Evolutionary conservation across 768 basidiomycete genomes (phyloP), one percentile per base, ranked within the genome.

Genomic region (Tulasnella sp.): DNA sequence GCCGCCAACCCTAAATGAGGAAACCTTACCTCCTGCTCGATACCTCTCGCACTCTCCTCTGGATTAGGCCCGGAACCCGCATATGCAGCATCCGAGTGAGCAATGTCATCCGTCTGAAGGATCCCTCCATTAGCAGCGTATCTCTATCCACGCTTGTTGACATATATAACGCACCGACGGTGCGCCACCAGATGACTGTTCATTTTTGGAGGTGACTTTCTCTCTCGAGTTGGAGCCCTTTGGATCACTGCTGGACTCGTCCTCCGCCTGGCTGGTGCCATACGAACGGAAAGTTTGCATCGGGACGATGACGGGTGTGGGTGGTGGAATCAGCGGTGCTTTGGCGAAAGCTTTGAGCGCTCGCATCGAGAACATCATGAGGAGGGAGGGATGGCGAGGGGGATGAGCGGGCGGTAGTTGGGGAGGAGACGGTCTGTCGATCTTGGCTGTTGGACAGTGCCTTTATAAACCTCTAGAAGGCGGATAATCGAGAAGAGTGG

Each of bases 261-360:
- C 62, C 27, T 68, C 36, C 0, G 39, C 39, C n/a, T 68, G 76
- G 16, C 48, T 27, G 27, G 76, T 52, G 24, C 52, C 76, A 24
- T 79, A 79, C 10, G 71, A 44, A n/a, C 71, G 68, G 78, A 79
- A 79, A 10, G 78, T 79, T 21, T 40, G 68, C 40, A 79, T 44
- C 2, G 71, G 78, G 2, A 79, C 78, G 44, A 79, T 46, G n/a
- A 40, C 73, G 16, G 78, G 68, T 12, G 78, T 68, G 9, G 73
- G 71, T 21, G 78, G 78, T 14, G 78, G 78, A 39, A 79, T 79
- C 56, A 79, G 38, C 16, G 78, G 78, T 74, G 78, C 78, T 27
- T 31, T 46, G 31, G 71, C 78, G 36, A 79, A 72, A 42, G 78
- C 78, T 38, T 74, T 44, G 48, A 79, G 71, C 0, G 71, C 42